These are phyloP conservation scores for Tetradesmus obliquus DNA, from an alignment of 139 green algal species.

Conservation along the genomic window DNA sequence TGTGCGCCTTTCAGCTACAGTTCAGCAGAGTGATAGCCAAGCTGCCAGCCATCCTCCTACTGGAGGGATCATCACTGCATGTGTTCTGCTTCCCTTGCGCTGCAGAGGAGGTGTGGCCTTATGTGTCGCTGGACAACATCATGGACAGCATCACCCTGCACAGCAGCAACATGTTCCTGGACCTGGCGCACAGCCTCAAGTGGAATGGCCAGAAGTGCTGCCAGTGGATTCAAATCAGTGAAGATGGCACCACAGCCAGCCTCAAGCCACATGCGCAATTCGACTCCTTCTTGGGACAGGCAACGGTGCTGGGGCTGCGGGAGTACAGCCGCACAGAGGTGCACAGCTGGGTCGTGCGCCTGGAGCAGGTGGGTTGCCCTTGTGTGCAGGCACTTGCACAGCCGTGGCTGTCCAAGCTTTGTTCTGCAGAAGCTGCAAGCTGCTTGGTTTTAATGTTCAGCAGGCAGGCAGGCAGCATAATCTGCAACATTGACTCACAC, in stretches of 20 bases:
- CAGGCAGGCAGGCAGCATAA: neutral
- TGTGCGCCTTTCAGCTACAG: neutral
- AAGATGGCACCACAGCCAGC: slow-evolving; percentile 48
- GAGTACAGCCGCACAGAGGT: slow-evolving; percentile 67
- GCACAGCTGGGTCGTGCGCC: slow-evolving; percentile 66
- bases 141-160: slow-evolving; percentile 79
- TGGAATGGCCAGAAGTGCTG: slow-evolving; percentile 63
- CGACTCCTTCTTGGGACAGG: slow-evolving; percentile 57
- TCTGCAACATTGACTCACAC: neutral
- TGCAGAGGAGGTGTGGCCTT: slow-evolving; percentile 75
- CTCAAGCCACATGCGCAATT: slow-evolving; percentile 41
- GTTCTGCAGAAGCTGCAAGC: neutral
- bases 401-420: neutral
- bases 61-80: neutral
- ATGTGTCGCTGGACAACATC: slow-evolving; percentile 79
- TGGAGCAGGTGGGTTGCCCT: slow-evolving; percentile 44
- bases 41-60: neutral
- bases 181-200: slow-evolving; percentile 67
- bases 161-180: slow-evolving; percentile 70
- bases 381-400: neutral
- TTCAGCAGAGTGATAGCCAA: neutral
- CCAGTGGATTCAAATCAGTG: slow-evolving; percentile 43
- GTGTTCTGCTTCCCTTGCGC: neutral
- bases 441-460: neutral
- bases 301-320: slow-evolving; percentile 67